Base-by-base conservation (phyloP, 2,329 filamentous ascomycete species). In the Septoria petroselini region DNA sequence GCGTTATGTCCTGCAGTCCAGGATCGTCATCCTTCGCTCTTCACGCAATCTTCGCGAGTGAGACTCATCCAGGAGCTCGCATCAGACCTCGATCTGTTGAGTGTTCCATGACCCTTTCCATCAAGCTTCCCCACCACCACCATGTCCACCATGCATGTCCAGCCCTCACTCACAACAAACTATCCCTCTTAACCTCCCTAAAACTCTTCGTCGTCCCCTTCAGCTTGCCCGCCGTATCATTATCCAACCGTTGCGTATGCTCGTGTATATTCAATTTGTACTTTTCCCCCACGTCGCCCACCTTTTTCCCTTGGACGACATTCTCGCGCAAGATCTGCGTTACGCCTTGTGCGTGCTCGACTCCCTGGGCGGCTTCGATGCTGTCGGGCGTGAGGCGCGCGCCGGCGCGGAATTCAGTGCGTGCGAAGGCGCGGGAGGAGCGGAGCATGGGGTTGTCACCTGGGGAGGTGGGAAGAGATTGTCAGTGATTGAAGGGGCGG, bases 181-280 rank as follows among this genome's bases (percentile, higher is more conserved):
- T 41, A 15, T 53, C 52, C 57, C 65, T 66, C 61, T 70, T 73
- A 41, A 73, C 71, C 49, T 72, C 71, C 52, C 61, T 62, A 30
- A 68, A 69, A 41, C 60, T 68, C 60, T 68, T 69, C 53, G 54
- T 65, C 35, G 65, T 69, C 15, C 65, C 64, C 55, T 66, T 71
- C 52, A 78, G 77, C 43, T 82, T 75, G 71, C 91, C 94, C 63
- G 96, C 82, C 27, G 85, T 88, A 61, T 96, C 90, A 66, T 98
- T 98, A 71, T 97, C 87, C 46, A 93, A 90, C 58, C 88, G 79
- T 70, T 98, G 91, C 23, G 86, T 98, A 58, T 95, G 75, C 54
- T 95, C 80, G 68, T 97, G 93, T 71, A 98, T 96, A 43, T 85
- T 80, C 50, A 97, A 73, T 66, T 86, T 96, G 60, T 58, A 61